Evolutionary conservation across 768 basidiomycete genomes (phyloP).

Genomic region (Lactarius indigo): DNA sequence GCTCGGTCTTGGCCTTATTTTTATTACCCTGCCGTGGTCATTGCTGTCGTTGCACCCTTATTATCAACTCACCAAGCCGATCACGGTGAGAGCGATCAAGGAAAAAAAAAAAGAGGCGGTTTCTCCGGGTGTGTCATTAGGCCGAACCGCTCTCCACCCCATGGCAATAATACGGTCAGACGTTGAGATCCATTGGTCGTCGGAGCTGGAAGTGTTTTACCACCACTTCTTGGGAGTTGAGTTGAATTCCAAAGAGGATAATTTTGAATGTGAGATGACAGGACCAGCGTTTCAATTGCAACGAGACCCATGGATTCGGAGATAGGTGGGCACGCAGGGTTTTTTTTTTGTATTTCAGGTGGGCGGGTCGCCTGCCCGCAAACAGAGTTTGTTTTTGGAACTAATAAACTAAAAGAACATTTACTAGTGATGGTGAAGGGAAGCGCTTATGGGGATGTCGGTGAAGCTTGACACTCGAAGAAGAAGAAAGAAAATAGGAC

Average conservation of each 20-base stretch:
- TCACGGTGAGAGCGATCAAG: constrained; percentile 10
- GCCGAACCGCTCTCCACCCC: background rate
- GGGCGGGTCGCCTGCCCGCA: background rate
- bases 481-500: background rate
- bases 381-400: background rate
- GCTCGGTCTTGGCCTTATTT: constrained; percentile 4
- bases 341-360: background rate
- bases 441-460: background rate
- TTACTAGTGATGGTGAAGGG: background rate
- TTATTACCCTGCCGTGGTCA: constrained; percentile 13
- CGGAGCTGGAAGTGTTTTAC: constrained; percentile 17
- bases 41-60: background rate
- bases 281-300: constrained; percentile 10
- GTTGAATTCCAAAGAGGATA: constrained; percentile 17
- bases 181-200: constrained; percentile 8
- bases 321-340: background rate
- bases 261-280: constrained; percentile 7
- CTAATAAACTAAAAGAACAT: background rate
- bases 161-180: background rate
- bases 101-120: background rate
- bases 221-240: constrained; percentile 20
- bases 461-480: background rate
- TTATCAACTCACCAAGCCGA: background rate
- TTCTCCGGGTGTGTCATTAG: background rate
- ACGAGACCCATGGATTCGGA: constrained; percentile 21